phyloP scores from a whole-genome alignment of 2,329 filamentous ascomycete genomes.

The Orbilia quercus region DNA sequence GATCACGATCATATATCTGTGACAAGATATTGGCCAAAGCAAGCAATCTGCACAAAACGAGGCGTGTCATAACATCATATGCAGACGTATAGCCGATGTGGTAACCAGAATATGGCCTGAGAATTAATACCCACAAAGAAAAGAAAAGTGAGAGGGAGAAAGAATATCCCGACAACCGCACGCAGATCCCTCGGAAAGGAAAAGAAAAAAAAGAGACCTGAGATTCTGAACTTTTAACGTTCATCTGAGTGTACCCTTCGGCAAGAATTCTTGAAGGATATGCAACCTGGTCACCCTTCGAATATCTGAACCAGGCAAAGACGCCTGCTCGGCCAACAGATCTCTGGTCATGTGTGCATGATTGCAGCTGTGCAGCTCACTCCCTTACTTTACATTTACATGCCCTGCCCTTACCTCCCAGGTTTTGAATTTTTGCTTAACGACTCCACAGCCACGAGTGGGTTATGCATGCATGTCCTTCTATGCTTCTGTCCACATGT shows the following conservation, averaged over 20 bases:
- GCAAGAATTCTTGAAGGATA: constrained; percentile 24
- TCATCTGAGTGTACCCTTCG: constrained; percentile 25
- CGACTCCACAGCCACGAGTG: constrained; percentile 7
- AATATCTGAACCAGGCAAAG: constrained; percentile 4
- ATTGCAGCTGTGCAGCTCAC: constrained; percentile 17
- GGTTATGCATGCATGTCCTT: constrained; percentile 8
- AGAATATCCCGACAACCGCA: constrained; percentile 33
- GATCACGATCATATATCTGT: constrained; percentile 9
- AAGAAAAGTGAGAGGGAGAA: too few species aligned
- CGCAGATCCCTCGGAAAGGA: constrained; percentile 12
- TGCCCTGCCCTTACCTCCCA: constrained; percentile 24
- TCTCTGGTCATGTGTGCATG: constrained; percentile 51
- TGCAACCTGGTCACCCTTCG: constrained; percentile 11
- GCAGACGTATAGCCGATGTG: constrained; percentile 27
- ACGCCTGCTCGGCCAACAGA: constrained; percentile 43
- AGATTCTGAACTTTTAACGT: constrained; percentile 25
- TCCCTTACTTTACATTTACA: too few species aligned
- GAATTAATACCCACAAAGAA: constrained; percentile 3
- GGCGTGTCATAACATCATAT: constrained; percentile 42
- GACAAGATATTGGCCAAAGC: constrained; percentile 13
- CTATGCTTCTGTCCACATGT: constrained; percentile 21
- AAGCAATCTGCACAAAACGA: constrained; percentile 50
- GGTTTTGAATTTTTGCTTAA: constrained; percentile 13
- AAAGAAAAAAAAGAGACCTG: constrained; percentile 45
- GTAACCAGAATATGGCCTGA: constrained; percentile 9